phyloP scores from a whole-genome alignment of 441 rosid species.

The Corymbia citriodora region DNA sequence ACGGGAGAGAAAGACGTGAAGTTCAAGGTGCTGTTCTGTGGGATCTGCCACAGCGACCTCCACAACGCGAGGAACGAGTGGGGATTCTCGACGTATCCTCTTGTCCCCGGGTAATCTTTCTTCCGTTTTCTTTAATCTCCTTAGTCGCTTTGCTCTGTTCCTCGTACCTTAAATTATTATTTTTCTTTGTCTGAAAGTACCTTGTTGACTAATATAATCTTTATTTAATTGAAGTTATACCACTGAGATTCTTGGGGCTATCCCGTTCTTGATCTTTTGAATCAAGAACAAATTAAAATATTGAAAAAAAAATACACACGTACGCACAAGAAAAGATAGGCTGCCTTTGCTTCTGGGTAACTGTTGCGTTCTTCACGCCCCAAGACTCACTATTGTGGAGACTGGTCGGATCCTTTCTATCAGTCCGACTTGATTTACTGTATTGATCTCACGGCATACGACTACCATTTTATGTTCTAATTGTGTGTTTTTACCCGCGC shows the following conservation, averaged over 20 bases:
- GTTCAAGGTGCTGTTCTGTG: background rate
- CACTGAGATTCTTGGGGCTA: background rate
- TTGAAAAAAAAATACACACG: background rate
- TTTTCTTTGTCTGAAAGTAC: background rate
- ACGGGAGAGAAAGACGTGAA: constrained; percentile 15
- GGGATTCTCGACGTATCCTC: constrained; percentile 4
- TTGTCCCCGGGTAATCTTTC: constrained; percentile 5
- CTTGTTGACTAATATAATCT: background rate
- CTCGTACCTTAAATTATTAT: background rate
- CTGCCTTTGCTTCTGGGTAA: background rate
- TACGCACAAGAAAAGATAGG: background rate
- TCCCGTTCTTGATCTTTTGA: background rate
- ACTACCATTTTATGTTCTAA: background rate
- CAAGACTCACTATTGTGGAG: background rate
- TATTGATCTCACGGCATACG: background rate
- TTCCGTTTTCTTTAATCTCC: background rate
- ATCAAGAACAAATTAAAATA: background rate
- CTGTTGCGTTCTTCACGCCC: background rate
- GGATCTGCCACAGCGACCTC: constrained; percentile 43
- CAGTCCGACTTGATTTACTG: background rate
- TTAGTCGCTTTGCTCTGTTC: background rate
- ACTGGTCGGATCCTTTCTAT: background rate
- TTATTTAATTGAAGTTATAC: background rate
- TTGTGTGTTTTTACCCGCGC: background rate
- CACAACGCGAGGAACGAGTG: constrained; percentile 22